Base-by-base conservation (phyloP, 2,329 filamentous ascomycete species). In the Xylaria polymorpha region DNA sequence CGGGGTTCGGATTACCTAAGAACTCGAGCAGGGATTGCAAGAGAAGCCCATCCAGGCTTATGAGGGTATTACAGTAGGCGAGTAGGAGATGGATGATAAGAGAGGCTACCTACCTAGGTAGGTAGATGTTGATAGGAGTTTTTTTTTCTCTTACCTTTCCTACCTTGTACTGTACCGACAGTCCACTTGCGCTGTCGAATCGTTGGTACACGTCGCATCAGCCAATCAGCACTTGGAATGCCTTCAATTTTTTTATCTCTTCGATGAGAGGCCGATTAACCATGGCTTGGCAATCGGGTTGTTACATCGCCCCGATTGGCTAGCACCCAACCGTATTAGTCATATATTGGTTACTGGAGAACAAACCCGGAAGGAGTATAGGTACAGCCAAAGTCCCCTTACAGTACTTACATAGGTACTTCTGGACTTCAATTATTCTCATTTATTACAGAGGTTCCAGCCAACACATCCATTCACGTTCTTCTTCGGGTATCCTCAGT, bases 1-100 rank as follows among this genome's bases (percentile, higher is more conserved):
- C 37, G 57, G 66, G 66, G 58, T 55, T 41, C 32, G 35, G 61
- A 61, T 68, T 68, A 61, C 61, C 60, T 68, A 64, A 68, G 48
- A 37, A 29, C 46, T 53, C 53, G 25, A 63, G 55, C 37, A 44
- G 44, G 25, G 48, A 44, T 32, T 44, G 39, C 37, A 25, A 59
- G 15, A 51, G 57, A 29, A 48, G 32, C 46, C 37, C 35, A 7
- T 56, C 32, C 35, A 57, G 37, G 55, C 37, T 22, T 57, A 44
- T 59, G 22, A 29, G 39, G n/a, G 18, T 22, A n/a, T 22, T 22
- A 29, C 25, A 29, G 25, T 29, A 32, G 18, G 18, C 10, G 18
- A 14, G 18, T 53, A 32, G 25, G 14, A 56, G 51, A 9, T 14
- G 20, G 43, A 50, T 61, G 58, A 61, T 61, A 61, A 50, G 43